Evolutionary conservation across 208 protist genomes (phyloP), one percentile per base, ranked within the genome.

Genomic region (Polymyxa betae): DNA sequence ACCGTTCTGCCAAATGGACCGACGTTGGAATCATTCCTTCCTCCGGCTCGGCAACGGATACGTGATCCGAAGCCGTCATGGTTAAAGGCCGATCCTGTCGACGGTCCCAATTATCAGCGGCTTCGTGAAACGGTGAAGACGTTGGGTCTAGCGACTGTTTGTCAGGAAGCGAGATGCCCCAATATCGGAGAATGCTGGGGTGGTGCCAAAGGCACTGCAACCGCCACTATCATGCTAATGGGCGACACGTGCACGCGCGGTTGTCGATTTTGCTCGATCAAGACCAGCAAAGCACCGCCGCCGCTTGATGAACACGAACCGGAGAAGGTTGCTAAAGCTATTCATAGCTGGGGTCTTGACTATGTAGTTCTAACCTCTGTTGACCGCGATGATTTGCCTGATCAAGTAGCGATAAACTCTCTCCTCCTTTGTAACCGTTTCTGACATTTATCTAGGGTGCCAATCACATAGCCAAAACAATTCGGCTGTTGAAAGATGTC

Each of bases 331-430:
- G 93, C 97, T 0, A 94, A 95, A 29, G 97, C 97, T 5, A 95
- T 99, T 46, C 88, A 92, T 10, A 95, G 97, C 90, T 98, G 98
- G 97, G 97, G 97, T 1, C 95, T 99, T 0, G 97, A 98, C 90
- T 99, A 99, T 94, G 97, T 99, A 60, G 98, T 99, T 5, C 96
- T 99, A 93, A 99, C 98, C 24, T 98, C 98, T 92, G 98, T 99
- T 16, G 98, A 99, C 92, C 91, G 95, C 16, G 94, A 95, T 88
- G 97, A 99, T 93, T 16, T 89, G 5, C 87, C 87, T 45, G 87
- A 89, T 89, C 72, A 82, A 32, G 54, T 77, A 66, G 12, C 12
- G 12, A 32, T 60, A 5, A 29, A 60, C 72, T 40, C n/a, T n/a
- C n/a, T n/a, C n/a, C n/a, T 5, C 35, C 16, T 82, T 43, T n/a